Conservation (phyloP, 176 grass and related monocot genomes). For the Cymbopogon citratus region DNA sequence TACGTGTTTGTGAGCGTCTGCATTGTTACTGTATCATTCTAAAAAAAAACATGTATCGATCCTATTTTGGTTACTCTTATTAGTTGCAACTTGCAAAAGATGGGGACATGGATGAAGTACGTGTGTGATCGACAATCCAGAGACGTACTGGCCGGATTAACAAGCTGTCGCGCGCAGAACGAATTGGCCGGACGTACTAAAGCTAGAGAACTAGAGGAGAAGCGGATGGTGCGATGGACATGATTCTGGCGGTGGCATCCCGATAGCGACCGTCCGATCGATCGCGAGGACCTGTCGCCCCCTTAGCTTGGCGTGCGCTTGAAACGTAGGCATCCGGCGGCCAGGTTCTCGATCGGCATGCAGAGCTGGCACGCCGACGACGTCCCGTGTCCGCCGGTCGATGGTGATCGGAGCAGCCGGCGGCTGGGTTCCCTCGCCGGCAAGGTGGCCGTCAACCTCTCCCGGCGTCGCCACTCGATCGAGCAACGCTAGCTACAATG, state of each 20-base stretch:
- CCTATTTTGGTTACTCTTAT: too few species aligned
- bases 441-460: conserved; percentile 46
- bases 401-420: not conserved
- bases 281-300: not conserved
- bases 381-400: not conserved
- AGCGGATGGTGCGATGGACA: conserved; percentile 1
- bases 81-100: not conserved
- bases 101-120: not conserved
- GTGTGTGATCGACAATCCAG: not conserved
- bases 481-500: not conserved
- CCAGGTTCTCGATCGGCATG: not conserved
- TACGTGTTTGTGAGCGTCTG: too few species aligned
- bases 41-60: too few species aligned
- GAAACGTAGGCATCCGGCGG: not conserved
- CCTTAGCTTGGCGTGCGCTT: not conserved
- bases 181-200: not conserved
- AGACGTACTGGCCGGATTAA: not conserved
- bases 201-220: not conserved
- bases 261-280: not conserved
- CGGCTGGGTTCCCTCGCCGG: not conserved
- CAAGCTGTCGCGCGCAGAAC: not conserved
- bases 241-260: conserved; percentile 17
- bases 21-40: too few species aligned
- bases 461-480: not conserved
- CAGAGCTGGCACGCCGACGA: not conserved